Evolutionary conservation across 2,329 filamentous ascomycete genomes (phyloP), one percentile per base, ranked within the genome.

Genomic region (Talaromyces sp.): DNA sequence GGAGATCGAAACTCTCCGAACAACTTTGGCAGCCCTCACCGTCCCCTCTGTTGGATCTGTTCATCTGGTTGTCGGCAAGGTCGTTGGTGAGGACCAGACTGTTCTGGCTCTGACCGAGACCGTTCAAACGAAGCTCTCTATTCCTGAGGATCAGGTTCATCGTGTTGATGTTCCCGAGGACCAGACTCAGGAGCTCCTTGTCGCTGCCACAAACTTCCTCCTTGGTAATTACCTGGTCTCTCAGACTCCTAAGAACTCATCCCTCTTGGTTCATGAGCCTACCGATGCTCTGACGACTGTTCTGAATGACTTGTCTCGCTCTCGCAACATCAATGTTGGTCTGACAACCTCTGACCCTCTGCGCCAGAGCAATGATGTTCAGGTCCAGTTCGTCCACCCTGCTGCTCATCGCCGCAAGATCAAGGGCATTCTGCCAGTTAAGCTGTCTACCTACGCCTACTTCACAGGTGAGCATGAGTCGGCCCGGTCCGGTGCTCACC

Each of bases 261-360:
- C 20, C 2, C 20, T 47, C 6, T 11, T 47, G 45, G 33, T 47
- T 14, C 45, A 47, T n/a, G 45, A 47, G 33, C 33, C 45, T 14
- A 29, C 45, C 19, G n/a, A 16, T 17, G 22, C 24, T 10, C 20
- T 47, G 22, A 33, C 45, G 2, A 33, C 20, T 10, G 33, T 22
- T 37, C 45, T 47, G 14, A 29, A 17, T 6, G 29, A 39, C 11
- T 16, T 29, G 20, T 19, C 45, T 6, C 16, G 2, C 10, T 22
- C 16, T 14, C 20, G 33, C 45, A 20, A 20, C 11, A 22, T n/a
- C 13, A 5, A 20, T 13, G 32, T 47, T 5, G 33, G 20, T 16
- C 7, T 37, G 20, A 47, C 45, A 6, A 39, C 45, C 7, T 36
- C 44, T 19, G 30, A 40, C 44, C 16, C 20, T 20, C 3, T 29